Conservation (phyloP, 2,329 filamentous ascomycete genomes). For the Trichophyton benhamiae region DNA sequence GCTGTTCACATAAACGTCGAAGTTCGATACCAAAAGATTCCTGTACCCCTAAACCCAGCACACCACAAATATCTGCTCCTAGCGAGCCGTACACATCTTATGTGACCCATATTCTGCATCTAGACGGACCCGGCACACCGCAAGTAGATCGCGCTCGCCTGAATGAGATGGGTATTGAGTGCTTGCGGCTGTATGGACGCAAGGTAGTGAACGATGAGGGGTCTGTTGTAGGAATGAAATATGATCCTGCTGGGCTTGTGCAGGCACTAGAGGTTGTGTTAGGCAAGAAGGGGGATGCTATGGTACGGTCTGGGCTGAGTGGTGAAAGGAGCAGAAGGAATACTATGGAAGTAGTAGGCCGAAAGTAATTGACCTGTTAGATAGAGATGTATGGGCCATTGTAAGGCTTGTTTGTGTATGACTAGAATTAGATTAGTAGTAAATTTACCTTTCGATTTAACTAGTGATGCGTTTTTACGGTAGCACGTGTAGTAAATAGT, state of each 20-base stretch:
- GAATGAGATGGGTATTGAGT: slow-evolving; percentile 57
- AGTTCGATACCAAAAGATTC: neutral
- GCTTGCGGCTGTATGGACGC: slow-evolving; percentile 63
- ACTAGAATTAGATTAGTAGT: neutral
- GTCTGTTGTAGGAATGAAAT: slow-evolving; percentile 47
- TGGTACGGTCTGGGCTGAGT: slow-evolving; percentile 28
- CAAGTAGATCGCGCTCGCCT: slow-evolving; percentile 56
- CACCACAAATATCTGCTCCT: slow-evolving; percentile 27
- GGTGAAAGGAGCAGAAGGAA: slow-evolving; percentile 45
- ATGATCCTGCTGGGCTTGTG: slow-evolving; percentile 62
- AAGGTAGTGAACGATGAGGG: slow-evolving; percentile 38
- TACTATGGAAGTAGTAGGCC: slow-evolving; percentile 32
- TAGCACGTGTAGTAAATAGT: neutral
- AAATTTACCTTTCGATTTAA: neutral
- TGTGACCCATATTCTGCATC: slow-evolving; percentile 71
- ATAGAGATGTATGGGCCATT: neutral
- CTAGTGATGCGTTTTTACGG: neutral
- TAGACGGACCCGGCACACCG: slow-evolving; percentile 60
- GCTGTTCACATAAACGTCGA: slow-evolving; percentile 37
- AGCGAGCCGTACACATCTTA: slow-evolving; percentile 45
- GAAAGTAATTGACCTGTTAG: slow-evolving; percentile 3
- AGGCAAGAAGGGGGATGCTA: slow-evolving; percentile 48
- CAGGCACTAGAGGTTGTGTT: slow-evolving; percentile 68
- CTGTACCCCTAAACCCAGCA: neutral
- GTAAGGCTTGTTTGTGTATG: neutral